Conservation (phyloP, 2,329 filamentous ascomycete species). For the Diaporthe sp. region DNA sequence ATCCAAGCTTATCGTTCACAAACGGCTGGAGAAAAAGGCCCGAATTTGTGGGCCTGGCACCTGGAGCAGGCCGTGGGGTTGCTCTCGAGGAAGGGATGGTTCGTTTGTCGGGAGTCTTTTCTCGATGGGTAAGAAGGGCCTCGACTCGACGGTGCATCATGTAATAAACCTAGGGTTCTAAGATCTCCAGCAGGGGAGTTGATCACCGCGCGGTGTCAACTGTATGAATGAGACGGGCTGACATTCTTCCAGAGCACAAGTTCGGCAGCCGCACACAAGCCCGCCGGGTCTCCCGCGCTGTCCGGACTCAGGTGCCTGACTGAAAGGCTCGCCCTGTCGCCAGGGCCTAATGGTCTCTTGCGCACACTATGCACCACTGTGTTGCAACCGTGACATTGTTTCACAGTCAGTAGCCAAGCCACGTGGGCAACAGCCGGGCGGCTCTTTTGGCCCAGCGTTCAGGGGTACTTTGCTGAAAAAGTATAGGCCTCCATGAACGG, state of each 20-base stretch:
- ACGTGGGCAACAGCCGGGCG: background rate
- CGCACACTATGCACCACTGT: background rate
- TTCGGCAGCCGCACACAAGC: background rate
- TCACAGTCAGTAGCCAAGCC: slow-evolving; percentile 1
- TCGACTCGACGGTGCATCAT: background rate
- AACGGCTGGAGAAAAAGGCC: background rate
- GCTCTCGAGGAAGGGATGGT: rapidly evolving
- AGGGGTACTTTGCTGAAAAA: background rate
- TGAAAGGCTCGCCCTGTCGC: background rate
- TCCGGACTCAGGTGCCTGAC: background rate
- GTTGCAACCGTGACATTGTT: slow-evolving; percentile 21
- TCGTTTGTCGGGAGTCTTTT: background rate
- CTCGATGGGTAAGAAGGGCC: too few species aligned
- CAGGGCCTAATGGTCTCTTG: too few species aligned
- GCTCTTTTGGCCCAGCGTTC: background rate
- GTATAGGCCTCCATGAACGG: background rate
- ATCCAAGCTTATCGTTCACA: slow-evolving; percentile 18
- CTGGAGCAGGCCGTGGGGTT: background rate
- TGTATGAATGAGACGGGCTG: background rate
- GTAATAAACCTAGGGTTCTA: too few species aligned
- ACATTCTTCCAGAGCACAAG: background rate
- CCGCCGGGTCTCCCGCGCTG: background rate
- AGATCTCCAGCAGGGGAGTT: too few species aligned
- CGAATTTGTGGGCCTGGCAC: background rate
- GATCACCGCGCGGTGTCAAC: background rate